A percentile compares a stretch with the other conserved stretches of the same genome.
Evolutionary conservation across 805 yeast species (phyloP).

Genomic region (Maudiozyma turicensis): DNA sequence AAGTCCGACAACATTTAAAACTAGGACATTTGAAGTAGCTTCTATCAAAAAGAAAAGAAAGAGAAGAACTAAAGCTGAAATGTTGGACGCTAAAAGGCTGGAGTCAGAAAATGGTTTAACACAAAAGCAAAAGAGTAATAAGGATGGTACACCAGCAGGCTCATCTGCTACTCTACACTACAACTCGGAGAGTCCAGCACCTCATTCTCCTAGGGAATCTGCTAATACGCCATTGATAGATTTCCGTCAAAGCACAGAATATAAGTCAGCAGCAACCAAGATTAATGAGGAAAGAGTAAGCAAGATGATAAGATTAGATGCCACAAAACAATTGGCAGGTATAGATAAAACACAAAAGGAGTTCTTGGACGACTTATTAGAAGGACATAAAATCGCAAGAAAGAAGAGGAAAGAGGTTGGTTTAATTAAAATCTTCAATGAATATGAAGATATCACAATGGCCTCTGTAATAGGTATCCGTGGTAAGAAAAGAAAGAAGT

Average conservation of each 20-base stretch:
- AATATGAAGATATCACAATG: slow-evolving; percentile 28
- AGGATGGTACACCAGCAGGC: background rate
- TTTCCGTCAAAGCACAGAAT: background rate
- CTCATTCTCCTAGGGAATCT: background rate
- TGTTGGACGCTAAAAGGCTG: background rate
- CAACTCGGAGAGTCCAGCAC: background rate
- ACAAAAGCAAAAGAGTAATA: background rate
- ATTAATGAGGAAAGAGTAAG: slow-evolving; percentile 7
- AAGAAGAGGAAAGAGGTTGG: slow-evolving; percentile 25
- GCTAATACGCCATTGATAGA: background rate
- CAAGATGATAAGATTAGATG: slow-evolving; percentile 10
- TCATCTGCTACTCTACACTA: background rate
- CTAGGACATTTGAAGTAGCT: background rate
- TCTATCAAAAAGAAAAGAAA: background rate
- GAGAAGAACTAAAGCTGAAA: slow-evolving; percentile 1
- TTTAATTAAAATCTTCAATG: slow-evolving; percentile 25
- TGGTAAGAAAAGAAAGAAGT: slow-evolving; percentile 29
- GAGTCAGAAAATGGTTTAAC: background rate
- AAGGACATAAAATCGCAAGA: slow-evolving; percentile 14
- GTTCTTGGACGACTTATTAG: slow-evolving; percentile 14
- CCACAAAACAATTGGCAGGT: slow-evolving; percentile 4
- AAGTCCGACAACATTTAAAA: background rate
- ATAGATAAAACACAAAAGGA: slow-evolving; percentile 16
- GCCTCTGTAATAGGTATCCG: slow-evolving; percentile 30
- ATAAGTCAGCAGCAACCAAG: background rate